Conservation (phyloP, 495 filamentous ascomycete species). For the Xylaria telfairii region DNA sequence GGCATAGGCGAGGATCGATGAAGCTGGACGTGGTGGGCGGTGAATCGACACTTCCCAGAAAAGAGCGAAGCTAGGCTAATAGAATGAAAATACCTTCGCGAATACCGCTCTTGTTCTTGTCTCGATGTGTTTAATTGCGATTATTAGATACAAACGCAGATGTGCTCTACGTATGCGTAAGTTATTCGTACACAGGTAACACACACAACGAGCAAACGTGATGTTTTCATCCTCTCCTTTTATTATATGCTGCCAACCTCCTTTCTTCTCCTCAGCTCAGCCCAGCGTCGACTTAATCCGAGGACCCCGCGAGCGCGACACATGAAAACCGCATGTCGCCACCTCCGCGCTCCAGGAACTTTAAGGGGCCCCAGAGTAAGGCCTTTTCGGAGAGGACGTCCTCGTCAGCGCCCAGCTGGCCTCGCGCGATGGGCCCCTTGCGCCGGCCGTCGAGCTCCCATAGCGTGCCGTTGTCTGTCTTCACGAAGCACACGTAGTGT, state of each 20-base stretch:
- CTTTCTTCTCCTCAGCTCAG: neutral
- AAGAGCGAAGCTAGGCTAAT: slow-evolving; percentile 1
- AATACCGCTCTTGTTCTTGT: neutral
- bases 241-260: neutral
- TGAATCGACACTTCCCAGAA: neutral
- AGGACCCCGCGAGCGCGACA: slow-evolving; percentile 69
- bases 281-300: slow-evolving; percentile 56
- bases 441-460: slow-evolving; percentile 87
- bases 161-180: neutral
- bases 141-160: neutral
- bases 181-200: neutral
- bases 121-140: neutral
- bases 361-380: slow-evolving; percentile 62
- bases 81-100: neutral
- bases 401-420: slow-evolving; percentile 59
- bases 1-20: neutral
- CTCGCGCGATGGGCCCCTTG: slow-evolving; percentile 71
- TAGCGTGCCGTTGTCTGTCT: slow-evolving; percentile 67
- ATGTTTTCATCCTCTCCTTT: neutral
- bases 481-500: slow-evolving; percentile 89
- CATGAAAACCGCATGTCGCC: slow-evolving; percentile 76
- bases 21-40: neutral
- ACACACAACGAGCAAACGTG: neutral
- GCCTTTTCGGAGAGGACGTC: slow-evolving; percentile 74
- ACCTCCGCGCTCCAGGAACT: slow-evolving; percentile 70